Evolutionary conservation across 2,329 filamentous ascomycete genomes (phyloP).

Genomic region (Grosmannia huntii): DNA sequence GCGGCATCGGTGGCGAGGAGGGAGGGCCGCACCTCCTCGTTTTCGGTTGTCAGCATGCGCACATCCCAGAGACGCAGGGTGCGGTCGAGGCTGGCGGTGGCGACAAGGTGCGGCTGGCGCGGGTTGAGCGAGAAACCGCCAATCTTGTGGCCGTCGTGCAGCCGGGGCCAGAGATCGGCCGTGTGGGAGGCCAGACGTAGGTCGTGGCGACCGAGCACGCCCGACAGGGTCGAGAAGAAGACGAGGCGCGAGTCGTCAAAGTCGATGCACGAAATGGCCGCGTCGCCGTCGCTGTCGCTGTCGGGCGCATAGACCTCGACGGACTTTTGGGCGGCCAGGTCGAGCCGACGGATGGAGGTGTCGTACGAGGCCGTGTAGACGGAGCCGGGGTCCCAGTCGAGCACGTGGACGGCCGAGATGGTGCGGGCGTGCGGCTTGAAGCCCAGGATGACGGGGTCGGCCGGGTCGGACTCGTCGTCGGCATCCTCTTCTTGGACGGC

Average conservation of each 20-base stretch:
- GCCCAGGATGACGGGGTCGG: constrained; percentile 70
- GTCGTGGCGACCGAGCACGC: constrained; percentile 71
- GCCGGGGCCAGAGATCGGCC: constrained; percentile 51
- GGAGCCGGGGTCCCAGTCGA: constrained; percentile 56
- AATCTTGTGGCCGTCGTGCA: constrained; percentile 79
- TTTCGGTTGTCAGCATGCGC: constrained; percentile 53
- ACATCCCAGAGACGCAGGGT: constrained; percentile 89
- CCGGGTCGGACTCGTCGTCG: constrained; percentile 51
- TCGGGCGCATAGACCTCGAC: constrained; percentile 70
- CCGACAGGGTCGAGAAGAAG: constrained; percentile 79
- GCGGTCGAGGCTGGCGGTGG: constrained; percentile 81
- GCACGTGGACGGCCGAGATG: constrained; percentile 73
- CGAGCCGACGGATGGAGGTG: constrained; percentile 76
- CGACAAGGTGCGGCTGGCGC: constrained; percentile 64
- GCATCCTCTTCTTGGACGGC: constrained; percentile 31
- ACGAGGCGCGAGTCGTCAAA: constrained; percentile 64
- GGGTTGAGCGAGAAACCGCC: constrained; percentile 85
- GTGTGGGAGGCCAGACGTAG: constrained; percentile 45
- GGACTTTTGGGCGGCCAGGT: constrained; percentile 67
- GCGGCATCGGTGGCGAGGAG: constrained; percentile 74
- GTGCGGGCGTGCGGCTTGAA: constrained; percentile 86
- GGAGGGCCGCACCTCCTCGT: constrained; percentile 36
- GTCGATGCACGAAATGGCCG: constrained; percentile 75
- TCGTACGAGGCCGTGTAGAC: constrained; percentile 87
- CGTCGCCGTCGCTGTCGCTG: constrained; percentile 33